These are phyloP conservation scores for Lecanosticta acicola DNA, from an alignment of 2,329 filamentous ascomycete species.

Conservation along the genomic window DNA sequence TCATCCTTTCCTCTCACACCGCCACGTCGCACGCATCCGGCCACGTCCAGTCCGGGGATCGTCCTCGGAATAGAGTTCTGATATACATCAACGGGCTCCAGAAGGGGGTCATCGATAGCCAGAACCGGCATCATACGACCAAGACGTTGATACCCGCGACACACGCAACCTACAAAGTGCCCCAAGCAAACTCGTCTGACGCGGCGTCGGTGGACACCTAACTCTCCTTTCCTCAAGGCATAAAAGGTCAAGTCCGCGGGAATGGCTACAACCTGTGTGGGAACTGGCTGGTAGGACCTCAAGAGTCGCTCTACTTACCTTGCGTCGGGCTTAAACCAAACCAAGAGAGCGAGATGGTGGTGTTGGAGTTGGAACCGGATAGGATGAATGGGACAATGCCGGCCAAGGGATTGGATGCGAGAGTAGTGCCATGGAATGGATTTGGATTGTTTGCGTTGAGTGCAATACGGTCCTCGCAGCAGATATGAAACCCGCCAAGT, in stretches of 20 bases:
- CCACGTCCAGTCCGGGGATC: constrained; percentile 39
- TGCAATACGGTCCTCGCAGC: no score
- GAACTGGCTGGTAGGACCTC: constrained; percentile 12
- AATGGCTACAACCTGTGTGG: constrained; percentile 12
- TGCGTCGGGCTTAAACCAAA: constrained; percentile 5
- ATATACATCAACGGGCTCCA: constrained; percentile 44
- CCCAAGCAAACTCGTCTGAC: background rate
- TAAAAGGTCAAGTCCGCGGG: constrained; percentile 10
- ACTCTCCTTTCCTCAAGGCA: constrained; percentile 5
- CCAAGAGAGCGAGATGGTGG: constrained; percentile 5
- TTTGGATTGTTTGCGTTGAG: constrained; percentile 9
- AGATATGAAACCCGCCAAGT: background rate
- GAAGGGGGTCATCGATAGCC: constrained; percentile 45
- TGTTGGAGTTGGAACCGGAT: constrained; percentile 12
- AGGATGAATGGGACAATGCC: constrained; percentile 5
- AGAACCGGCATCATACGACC: constrained; percentile 30
- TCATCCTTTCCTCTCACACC: constrained; percentile 10
- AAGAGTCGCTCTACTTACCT: constrained; percentile 12
- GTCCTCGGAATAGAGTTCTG: constrained; percentile 43
- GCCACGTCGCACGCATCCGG: constrained; percentile 2
- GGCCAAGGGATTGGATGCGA: constrained; percentile 5
- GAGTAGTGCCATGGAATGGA: constrained; percentile 7
- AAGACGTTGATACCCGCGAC: background rate
- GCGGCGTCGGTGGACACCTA: constrained; percentile 6
- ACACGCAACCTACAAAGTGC: constrained; percentile 17